Evolutionary conservation across 768 basidiomycete genomes (phyloP), one percentile per base, ranked within the genome.

Genomic region (Megacollybia marginata): DNA sequence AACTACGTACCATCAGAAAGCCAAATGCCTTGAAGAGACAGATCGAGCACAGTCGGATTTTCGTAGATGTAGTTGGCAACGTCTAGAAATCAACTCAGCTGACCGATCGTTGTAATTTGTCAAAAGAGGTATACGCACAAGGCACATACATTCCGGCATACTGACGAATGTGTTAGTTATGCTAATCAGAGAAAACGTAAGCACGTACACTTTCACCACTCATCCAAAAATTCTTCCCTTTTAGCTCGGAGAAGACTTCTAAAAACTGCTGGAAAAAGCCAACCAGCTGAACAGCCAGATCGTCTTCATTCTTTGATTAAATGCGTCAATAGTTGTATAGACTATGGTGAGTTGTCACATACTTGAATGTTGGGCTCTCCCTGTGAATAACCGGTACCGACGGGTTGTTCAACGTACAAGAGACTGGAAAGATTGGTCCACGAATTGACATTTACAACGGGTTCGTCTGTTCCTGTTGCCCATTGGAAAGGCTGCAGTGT

Each of bases 221-320:
- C 6, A 88, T 56, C 59, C 80, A 89, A 5, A 88, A 65, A 7
- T 83, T 86, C 68, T 85, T 88, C 18, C 74, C 73, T 59, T 87
- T 85, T 46, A 90, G 57, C 56, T 90, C 87, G 0, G 69, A 69
- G 65, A 90, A 90, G 1, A 90, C 77, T 18, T 80, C 72, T 7
- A 90, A 69, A 66, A 89, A 90, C 57, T 90, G 88, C 52, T 82
- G 75, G 57, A 90, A 49, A 62, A 89, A 89, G 18, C 83, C 75
- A 43, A 76, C 72, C 2, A 79, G 55, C 49, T 77, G 73, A 8
- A 62, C 69, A 0, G 75, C 72, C 15, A 77, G 62, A 38, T 76
- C 73, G 44, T 74, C 68, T 51, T 78, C 75, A 49, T 77, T 67
- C 75, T 77, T 49, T 4, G 23, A 40, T 4, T 40, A 18, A 40